Base-by-base conservation (phyloP, 2,329 filamentous ascomycete genomes). In the Cyanodermella asteris region DNA sequence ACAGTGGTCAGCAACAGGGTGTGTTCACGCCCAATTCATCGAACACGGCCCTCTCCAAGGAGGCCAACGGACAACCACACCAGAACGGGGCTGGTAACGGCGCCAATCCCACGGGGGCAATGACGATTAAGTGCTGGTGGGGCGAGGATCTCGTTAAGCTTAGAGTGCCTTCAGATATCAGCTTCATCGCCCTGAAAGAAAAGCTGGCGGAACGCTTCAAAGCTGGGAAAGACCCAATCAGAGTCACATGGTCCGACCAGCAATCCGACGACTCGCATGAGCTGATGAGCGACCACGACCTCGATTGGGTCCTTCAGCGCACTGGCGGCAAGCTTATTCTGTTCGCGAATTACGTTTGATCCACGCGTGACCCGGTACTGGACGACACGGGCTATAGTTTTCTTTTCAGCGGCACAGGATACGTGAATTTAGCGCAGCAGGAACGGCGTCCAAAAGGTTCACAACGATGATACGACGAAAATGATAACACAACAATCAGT, bases 51-150 rank as follows among this genome's bases (percentile, higher is more conserved):
- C 24, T 20, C 12, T 26, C 28, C 6, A 22, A 19, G 14, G 18
- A 16, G 10, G 14, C 20, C 7, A 28, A 17, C 13, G 28, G 29
- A 13, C 29, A 23, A 11, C 25, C 26, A 24, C 62, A 59, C 18
- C 72, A 62, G 5, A 47, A 70, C 30, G 56, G 57, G 7, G 56
- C 56, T 1, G 55, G 50, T 11, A 44, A 59, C 25, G 52, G 49
- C 31, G 36, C 38, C 24, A 40, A 34, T 24, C 35, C 35, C 26
- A 34, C 34, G 18, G 51, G 60, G 6, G 62, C 67, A 4, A 72
- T 93, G 55, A 94, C 93, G 49, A 76, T 94, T 45, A 94, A 94
- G 53, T 73, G 93, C 27, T 87, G 77, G 53, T 93, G 80, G 53
- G 76, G 84, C 35, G 74, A 82, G 31, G 84, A 93, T 36, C 67